These are phyloP conservation scores for Quillaja saponaria DNA, from an alignment of 306 rosid species.

Conservation along the genomic window DNA sequence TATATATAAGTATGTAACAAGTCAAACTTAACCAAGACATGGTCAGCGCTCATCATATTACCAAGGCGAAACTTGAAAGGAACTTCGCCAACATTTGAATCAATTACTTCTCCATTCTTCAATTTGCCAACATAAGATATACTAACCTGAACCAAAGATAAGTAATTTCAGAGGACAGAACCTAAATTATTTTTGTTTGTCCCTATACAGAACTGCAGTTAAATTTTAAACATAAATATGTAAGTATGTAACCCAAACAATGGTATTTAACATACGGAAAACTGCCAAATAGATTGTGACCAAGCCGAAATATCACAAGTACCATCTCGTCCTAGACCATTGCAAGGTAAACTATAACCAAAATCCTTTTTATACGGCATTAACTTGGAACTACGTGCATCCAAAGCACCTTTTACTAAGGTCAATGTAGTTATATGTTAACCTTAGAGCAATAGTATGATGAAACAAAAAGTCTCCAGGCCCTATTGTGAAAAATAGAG, in stretches of 20 bases:
- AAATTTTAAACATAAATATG: too few relatives aligned
- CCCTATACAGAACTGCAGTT: too few relatives aligned
- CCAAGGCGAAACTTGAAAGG: slow-evolving; percentile 88
- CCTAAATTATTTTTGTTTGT: too few relatives aligned
- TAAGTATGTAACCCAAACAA: too few relatives aligned
- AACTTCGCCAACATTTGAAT: slow-evolving; percentile 43
- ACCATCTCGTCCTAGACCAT: too few relatives aligned
- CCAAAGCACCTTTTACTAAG: too few relatives aligned
- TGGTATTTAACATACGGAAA: too few relatives aligned
- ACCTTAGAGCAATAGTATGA: slow-evolving; percentile 23
- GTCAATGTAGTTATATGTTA: slow-evolving; percentile 4
- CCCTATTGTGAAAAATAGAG: slow-evolving; percentile 8
- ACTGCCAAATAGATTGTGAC: too few relatives aligned
- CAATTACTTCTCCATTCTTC: slow-evolving; percentile 59
- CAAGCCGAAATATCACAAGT: too few relatives aligned
- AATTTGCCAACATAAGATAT: slow-evolving; percentile 62
- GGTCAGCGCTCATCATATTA: slow-evolving; percentile 29
- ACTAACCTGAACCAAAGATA: slow-evolving; percentile 63
- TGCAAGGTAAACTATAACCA: too few relatives aligned
- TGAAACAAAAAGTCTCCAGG: slow-evolving; percentile 15
- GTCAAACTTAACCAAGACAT: slow-evolving; percentile 1
- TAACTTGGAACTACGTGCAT: too few relatives aligned
- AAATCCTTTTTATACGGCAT: too few relatives aligned
- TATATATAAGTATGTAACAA: slow-evolving; percentile 18
- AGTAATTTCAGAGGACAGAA: slow-evolving; percentile 19